Conservation (phyloP, 352 stramenopile species). For the Phytopythium delawarense region DNA sequence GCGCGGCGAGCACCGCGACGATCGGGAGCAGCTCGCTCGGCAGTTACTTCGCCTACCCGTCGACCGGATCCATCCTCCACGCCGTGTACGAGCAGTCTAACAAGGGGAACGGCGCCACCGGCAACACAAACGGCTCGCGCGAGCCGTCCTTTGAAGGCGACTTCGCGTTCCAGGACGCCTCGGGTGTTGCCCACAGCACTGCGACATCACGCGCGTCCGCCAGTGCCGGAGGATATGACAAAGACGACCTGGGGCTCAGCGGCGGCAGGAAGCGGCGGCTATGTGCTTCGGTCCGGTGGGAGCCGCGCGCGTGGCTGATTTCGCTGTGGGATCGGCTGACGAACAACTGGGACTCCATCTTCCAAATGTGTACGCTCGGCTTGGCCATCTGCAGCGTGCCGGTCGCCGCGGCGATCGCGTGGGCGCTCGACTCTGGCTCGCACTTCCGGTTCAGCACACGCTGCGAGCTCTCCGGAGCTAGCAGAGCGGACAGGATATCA, state of each 20-base stretch:
- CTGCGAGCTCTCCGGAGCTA: slow-evolving; percentile 35
- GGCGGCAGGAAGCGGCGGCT: slow-evolving; percentile 1
- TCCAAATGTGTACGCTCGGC: slow-evolving; percentile 48
- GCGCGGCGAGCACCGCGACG: neutral
- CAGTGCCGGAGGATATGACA: slow-evolving; percentile 9
- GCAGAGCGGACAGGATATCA: slow-evolving; percentile 21
- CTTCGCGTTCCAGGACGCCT: slow-evolving; percentile 20
- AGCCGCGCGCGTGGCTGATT: slow-evolving; percentile 18
- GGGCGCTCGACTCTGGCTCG: slow-evolving; percentile 23
- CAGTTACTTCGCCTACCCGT: slow-evolving; percentile 5
- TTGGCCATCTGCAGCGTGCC: slow-evolving; percentile 47
- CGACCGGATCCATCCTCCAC: slow-evolving; percentile 19
- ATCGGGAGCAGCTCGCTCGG: slow-evolving; percentile 2
- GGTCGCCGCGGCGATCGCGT: slow-evolving; percentile 33
- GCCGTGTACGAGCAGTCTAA: slow-evolving; percentile 19
- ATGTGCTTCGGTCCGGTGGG: slow-evolving; percentile 9
- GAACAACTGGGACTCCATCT: slow-evolving; percentile 75
- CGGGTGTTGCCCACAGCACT: slow-evolving; percentile 14
- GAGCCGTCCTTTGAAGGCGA: slow-evolving; percentile 25
- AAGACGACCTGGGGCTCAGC: slow-evolving; percentile 5
- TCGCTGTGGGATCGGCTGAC: slow-evolving; percentile 52
- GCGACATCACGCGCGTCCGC: slow-evolving; percentile 13
- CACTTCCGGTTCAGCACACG: slow-evolving; percentile 31
- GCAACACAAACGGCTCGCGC: slow-evolving; percentile 14
- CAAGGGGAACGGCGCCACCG: slow-evolving; percentile 18